Evolutionary conservation across 108 stramenopile species (phyloP), one percentile per base, ranked within the genome.

Genomic region (Craspedostauros australis): DNA sequence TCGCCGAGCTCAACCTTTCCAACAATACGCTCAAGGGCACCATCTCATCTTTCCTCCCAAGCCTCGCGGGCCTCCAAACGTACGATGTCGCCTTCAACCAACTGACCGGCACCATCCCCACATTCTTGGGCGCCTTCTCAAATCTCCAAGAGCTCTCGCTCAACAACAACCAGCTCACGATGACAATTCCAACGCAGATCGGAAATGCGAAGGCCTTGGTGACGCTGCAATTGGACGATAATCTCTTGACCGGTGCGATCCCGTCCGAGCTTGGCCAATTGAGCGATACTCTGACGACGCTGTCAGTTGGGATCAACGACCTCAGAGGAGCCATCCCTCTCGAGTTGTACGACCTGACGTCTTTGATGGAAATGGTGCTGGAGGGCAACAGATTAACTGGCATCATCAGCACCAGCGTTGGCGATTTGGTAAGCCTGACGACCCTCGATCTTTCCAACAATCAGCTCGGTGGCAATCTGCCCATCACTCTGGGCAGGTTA

Each of bases 161-260:
- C 19, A 39, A 73, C 9, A 55, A 64, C 2, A 48, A 58, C n/a
- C n/a, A 53, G 5, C 30, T 68, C 29, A 39, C 31, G 12, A 58
- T 57, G 25, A 60, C 58, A 16, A 59, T 68, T 36, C 46, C 49
- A 2, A 21, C 14, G 0, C 25, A 24, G 14, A 57, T 60, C 33
- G 66, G 51, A 8, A 23, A 54, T 28, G n/a, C n/a, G n/a, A n/a
- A n/a, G n/a, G n/a, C n/a, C n/a, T 20, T 84, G 33, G 49, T 48
- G 3, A 42, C 24, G 8, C 40, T 88, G n/a, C 66, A 76, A 47
- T 50, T 83, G 37, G 62, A 75, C 14, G 55, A 63, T 9, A 88
- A 88, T 60, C 47, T 53, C 20, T 54, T 88, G 2, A 21, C 39
- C 4, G 82, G 80, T 9, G 68, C 76, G 1, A 64, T 88, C 7